phyloP scores from a whole-genome alignment of 129 eudicot genomes.

The Flaveria trinervia region DNA sequence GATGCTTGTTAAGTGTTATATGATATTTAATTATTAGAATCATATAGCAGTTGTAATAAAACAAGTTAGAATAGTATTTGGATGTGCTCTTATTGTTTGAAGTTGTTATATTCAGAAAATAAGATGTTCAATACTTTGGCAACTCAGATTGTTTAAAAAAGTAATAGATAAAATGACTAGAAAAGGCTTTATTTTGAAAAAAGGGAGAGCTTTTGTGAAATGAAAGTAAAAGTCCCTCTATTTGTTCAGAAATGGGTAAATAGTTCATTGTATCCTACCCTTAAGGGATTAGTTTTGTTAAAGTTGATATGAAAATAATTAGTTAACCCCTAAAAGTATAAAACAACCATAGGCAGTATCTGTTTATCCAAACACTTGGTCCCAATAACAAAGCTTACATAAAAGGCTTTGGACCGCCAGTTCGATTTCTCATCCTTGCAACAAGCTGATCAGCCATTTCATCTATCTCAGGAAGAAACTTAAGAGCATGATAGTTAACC shows the following conservation, averaged over 20 bases:
- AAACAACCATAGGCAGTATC: not conserved
- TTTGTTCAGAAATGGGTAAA: not conserved
- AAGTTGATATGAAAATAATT: not conserved
- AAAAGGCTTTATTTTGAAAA: not conserved
- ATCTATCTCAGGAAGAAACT: slow-evolving; percentile 94
- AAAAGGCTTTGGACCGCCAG: slow-evolving; percentile 81
- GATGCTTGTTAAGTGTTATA: not conserved
- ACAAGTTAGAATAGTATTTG: not conserved
- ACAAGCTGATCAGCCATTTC: slow-evolving; percentile 87
- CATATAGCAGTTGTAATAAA: not conserved
- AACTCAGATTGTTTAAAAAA: slow-evolving; percentile 4
- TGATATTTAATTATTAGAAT: not conserved
- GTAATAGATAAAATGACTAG: not conserved
- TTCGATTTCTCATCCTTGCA: slow-evolving; percentile 95
- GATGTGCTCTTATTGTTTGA: not conserved
- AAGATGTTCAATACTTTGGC: not conserved
- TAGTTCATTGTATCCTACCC: not conserved
- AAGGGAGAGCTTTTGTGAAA: not conserved
- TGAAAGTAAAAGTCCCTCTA: not conserved
- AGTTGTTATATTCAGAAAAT: not conserved
- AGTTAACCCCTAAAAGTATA: not conserved
- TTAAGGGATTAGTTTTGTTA: slow-evolving; percentile 3
- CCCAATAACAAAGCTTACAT: slow-evolving; percentile 48
- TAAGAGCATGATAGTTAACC: slow-evolving; percentile 94
- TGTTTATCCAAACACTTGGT: not conserved